Evolutionary conservation across 352 stramenopile genomes (phyloP).

Genomic region (Phytophthora tubulina): DNA sequence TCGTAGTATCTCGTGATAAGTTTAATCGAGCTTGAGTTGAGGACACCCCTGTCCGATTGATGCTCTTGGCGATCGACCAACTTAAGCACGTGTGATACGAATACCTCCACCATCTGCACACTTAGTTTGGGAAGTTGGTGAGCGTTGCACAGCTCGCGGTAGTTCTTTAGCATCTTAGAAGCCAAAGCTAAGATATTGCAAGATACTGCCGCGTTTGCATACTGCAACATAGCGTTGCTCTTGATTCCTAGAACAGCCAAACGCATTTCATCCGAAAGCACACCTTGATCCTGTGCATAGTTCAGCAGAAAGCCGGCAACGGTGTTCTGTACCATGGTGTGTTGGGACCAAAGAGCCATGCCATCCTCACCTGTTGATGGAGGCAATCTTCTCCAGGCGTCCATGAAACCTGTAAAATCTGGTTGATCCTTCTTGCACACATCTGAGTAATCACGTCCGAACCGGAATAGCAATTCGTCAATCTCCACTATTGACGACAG

Average conservation of each 20-base stretch:
- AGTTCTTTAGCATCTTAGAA: slow-evolving; percentile 83
- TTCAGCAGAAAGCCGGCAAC: slow-evolving; percentile 46
- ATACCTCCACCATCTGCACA: slow-evolving; percentile 83
- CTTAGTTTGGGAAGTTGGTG: slow-evolving; percentile 79
- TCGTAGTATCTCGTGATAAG: slow-evolving; percentile 76
- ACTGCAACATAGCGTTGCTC: slow-evolving; percentile 69
- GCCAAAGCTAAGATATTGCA: slow-evolving; percentile 77
- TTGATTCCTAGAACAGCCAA: slow-evolving; percentile 44
- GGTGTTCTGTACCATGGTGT: slow-evolving; percentile 65
- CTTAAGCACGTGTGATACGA: slow-evolving; percentile 84
- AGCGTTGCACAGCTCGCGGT: slow-evolving; percentile 75
- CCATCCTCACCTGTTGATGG: slow-evolving; percentile 64
- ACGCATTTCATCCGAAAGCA: slow-evolving; percentile 45
- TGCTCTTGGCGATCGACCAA: slow-evolving; percentile 70
- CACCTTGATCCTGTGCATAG: slow-evolving; percentile 35
- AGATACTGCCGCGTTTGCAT: slow-evolving; percentile 68
- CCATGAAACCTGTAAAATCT: slow-evolving; percentile 41
- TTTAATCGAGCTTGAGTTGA: slow-evolving; percentile 46
- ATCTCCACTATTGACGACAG: slow-evolving; percentile 74
- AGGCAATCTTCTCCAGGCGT: slow-evolving; percentile 48
- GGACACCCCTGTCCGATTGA: slow-evolving; percentile 27
- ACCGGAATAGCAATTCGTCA: slow-evolving; percentile 54
- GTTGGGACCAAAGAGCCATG: slow-evolving; percentile 71
- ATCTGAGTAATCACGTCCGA: slow-evolving; percentile 18
- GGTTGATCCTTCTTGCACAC: slow-evolving; percentile 15